phyloP scores from a whole-genome alignment of 345 rosid genomes.

The Rhodamnia rubescens region DNA sequence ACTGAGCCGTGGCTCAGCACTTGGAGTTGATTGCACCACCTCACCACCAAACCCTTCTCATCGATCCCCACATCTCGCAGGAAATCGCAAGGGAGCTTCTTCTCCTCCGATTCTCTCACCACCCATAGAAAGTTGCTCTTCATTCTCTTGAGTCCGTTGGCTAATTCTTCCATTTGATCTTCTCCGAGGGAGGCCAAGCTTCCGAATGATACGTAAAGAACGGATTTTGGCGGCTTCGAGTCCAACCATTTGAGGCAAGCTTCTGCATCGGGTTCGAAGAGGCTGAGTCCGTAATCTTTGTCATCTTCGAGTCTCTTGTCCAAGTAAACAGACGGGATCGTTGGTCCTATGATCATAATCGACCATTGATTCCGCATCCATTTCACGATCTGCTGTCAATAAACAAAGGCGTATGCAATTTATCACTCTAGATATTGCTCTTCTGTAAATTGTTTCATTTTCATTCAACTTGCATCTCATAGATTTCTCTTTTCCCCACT shows the following conservation, averaged over 20 bases:
- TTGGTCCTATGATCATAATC: constrained; percentile 39
- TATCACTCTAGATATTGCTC: background rate
- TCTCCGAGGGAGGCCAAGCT: constrained; percentile 31
- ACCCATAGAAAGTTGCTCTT: constrained; percentile 46
- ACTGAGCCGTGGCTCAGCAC: constrained; percentile 36
- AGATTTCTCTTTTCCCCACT: background rate
- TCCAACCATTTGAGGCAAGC: constrained; percentile 31
- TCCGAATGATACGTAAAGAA: constrained; percentile 46
- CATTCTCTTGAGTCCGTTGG: constrained; percentile 24
- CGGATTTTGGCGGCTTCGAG: constrained; percentile 24
- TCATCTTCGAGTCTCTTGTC: constrained; percentile 39
- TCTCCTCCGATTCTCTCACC: constrained; percentile 34
- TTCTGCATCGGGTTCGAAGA: constrained; percentile 25
- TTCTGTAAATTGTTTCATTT: background rate
- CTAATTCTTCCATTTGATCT: constrained; percentile 48
- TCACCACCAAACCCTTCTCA: constrained; percentile 32
- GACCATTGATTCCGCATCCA: constrained; percentile 33
- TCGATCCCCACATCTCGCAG: constrained; percentile 7
- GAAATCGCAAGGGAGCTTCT: constrained; percentile 27
- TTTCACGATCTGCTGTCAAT: constrained; percentile 13
- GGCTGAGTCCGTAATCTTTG: constrained; percentile 36
- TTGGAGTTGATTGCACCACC: constrained; percentile 47
- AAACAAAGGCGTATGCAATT: background rate
- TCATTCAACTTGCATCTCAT: background rate
- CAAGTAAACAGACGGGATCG: constrained; percentile 39